A percentile compares a stretch with the other conserved stretches of the same genome.
Evolutionary conservation across 257 asterid species (phyloP).

Genomic region (Fraxinus americana): DNA sequence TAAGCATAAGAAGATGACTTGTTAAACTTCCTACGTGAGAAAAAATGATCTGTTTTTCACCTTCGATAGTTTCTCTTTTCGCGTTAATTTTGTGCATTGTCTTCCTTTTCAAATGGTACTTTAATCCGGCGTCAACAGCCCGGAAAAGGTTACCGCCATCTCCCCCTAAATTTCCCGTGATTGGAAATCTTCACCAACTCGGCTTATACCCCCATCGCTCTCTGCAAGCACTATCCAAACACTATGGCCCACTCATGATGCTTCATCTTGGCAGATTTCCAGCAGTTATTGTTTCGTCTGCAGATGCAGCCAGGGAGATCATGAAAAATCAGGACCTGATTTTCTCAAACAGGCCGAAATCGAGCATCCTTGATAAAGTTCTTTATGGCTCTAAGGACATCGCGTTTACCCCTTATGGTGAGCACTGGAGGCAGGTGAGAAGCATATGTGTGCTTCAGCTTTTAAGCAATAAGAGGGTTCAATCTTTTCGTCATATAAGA

Average conservation of each 20-base stretch:
- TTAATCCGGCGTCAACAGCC: constrained; percentile 5
- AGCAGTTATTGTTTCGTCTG: constrained; percentile 44
- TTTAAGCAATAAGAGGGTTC: constrained; percentile 46
- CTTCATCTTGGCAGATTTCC: constrained; percentile 48
- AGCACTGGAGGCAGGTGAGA: constrained; percentile 44
- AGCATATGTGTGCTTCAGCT: constrained; percentile 50
- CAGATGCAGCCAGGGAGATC: constrained; percentile 38
- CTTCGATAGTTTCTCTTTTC: background rate
- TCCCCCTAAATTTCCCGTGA: constrained; percentile 44
- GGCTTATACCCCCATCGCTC: constrained; percentile 47
- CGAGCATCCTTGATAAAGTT: constrained; percentile 23
- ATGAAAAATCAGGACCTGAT: constrained; percentile 43
- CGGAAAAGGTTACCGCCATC: constrained; percentile 39
- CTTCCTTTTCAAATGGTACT: constrained; percentile 25
- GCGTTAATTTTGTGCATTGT: background rate
- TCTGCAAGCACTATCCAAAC: constrained; percentile 33
- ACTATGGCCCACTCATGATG: constrained; percentile 45
- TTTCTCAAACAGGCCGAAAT: constrained; percentile 45
- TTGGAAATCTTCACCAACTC: constrained; percentile 48
- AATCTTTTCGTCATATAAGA: constrained; percentile 32
- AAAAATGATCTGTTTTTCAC: constrained; percentile 14
- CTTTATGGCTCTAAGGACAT: constrained; percentile 33
- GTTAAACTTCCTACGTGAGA: background rate
- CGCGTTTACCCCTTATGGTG: constrained; percentile 41
- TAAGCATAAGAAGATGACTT: background rate